Percentiles rank a stretch among this genome's conserved stretches.
phyloP scores from a whole-genome alignment of 2,329 filamentous ascomycete genomes.

The Xylaria sp. region DNA sequence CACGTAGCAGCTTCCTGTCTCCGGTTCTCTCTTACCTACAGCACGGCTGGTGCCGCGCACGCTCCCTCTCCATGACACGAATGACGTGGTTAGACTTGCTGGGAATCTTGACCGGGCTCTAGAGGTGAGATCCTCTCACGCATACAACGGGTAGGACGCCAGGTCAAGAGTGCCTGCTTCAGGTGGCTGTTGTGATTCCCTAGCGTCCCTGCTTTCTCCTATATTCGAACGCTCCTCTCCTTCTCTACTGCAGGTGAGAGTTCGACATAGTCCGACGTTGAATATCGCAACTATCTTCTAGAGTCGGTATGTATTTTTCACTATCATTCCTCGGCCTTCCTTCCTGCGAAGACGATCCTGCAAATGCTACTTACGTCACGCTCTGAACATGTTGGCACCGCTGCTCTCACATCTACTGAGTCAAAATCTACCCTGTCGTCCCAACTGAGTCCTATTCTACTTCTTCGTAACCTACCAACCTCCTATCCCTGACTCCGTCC shows the following conservation, averaged over 20 bases:
- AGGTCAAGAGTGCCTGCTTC: neutral
- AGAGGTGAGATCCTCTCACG: neutral
- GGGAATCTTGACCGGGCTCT: neutral
- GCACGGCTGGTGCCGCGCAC: neutral
- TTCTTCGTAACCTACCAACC: conserved; percentile 4
- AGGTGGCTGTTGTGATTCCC: neutral
- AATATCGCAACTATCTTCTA: no score
- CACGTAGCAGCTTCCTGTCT: neutral
- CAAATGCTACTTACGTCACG: neutral
- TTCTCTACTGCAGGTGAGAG: no score
- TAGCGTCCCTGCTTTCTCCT: neutral
- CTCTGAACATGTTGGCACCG: neutral
- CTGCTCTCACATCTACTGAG: conserved; percentile 15
- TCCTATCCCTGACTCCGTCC: conserved; percentile 15
- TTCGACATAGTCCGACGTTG: neutral
- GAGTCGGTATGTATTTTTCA: neutral
- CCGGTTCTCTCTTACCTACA: neutral
- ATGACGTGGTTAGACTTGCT: neutral
- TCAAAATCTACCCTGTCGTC: conserved; percentile 5
- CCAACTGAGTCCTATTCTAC: neutral
- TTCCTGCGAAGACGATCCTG: neutral
- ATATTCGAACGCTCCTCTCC: neutral
- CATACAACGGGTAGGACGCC: neutral
- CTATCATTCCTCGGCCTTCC: neutral
- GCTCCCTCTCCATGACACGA: neutral